Conservation (phyloP, 108 stramenopile species). For the Nannochloropsis salina region DNA sequence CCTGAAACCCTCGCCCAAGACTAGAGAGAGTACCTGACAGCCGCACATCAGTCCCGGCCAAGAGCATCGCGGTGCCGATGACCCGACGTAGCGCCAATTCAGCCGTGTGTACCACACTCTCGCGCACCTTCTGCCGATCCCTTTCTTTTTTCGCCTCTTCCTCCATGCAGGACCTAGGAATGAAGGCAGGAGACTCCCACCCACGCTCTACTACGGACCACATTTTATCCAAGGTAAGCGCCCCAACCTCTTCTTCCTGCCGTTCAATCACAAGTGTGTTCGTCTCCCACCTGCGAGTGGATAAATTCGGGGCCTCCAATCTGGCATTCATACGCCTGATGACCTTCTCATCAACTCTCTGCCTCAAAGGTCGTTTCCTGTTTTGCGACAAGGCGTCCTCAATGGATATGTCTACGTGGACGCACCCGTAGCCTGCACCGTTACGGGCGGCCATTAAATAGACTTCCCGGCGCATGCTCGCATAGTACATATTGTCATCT, state of each 20-base stretch:
- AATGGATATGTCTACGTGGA: neutral
- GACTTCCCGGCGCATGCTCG: neutral
- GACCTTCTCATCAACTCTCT: conserved; percentile 8
- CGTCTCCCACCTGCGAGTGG: neutral
- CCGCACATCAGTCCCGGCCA: neutral
- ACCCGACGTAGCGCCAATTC: conserved; percentile 8
- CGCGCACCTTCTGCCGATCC: neutral
- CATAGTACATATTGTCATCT: conserved; percentile 15
- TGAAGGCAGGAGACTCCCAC: neutral
- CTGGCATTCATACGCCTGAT: neutral
- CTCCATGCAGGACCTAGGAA: neutral
- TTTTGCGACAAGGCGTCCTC: neutral
- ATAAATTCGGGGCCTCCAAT: neutral
- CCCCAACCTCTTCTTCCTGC: neutral
- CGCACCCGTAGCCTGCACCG: neutral
- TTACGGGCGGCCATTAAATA: neutral
- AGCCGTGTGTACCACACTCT: neutral
- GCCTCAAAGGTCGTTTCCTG: neutral
- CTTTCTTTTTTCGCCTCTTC: neutral
- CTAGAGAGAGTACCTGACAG: neutral
- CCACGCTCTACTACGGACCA: conserved; percentile 12
- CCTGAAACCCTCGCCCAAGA: neutral
- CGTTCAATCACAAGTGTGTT: neutral
- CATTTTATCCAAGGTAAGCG: neutral
- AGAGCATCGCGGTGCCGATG: neutral